Evolutionary conservation across 257 asterid genomes (phyloP), one percentile per base, ranked within the genome.

Genomic region (Solanum lignicaule): DNA sequence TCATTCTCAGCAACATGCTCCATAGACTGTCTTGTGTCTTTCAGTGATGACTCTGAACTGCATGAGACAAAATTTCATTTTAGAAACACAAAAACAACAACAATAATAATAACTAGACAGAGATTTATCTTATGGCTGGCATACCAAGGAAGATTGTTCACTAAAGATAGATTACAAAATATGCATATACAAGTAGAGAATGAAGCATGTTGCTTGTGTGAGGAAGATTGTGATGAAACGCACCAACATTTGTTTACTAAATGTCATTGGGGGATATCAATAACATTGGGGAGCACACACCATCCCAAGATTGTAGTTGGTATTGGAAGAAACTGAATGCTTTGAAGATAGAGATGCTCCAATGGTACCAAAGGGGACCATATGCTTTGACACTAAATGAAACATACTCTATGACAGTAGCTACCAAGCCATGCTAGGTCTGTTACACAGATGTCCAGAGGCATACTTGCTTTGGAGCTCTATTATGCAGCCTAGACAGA

Each of bases 1-100:
- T 96, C 98, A 88, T 95, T 93, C 88, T 92, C 98, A 41, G 92
- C 95, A 81, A 93, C 94, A 88, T 92, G 94, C 89, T 95, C 95
- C 52, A 92, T 89, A n/a, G 93, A 87, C 38, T 94, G 96, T 86
- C 94, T 92, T 3, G 93, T 87, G 84, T 93, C 98, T 83, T 93
- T 94, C 84, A 92, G 18, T 62, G 99, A 86, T 48, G 98, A 95
- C 88, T 95, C 99, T 82, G 97, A 90, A 88, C 99, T 95, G 94
- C 93, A 86, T 6, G 75, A 66, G 15, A 16, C 41, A 48, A 29
- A 7, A 46, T 18, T 81, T 48, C 86, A 20, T 46, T 79, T 48
- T 41, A 82, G 86, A 82, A 82, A 31, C 20, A 82, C 11, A 82
- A 31, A 46, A 27, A 82, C 18, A 82, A 31, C 32, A 82, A 27